Base-by-base conservation (phyloP, 768 basidiomycete species). In the Lactifluus piperatus region DNA sequence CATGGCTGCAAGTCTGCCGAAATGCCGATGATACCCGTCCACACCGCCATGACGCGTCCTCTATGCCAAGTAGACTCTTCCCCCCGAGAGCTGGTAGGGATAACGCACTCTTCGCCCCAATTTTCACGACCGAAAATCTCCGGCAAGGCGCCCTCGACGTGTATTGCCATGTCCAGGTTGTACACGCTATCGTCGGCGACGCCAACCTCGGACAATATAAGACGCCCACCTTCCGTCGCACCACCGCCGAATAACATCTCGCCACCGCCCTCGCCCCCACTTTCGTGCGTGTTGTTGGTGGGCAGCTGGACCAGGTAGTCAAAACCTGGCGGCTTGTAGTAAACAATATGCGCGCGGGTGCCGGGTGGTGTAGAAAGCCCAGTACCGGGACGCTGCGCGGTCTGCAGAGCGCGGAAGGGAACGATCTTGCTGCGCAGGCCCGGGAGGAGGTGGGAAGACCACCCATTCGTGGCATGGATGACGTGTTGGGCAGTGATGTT, bases 381-480 rank as follows among this genome's bases (percentile, higher is more conserved):
- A 24, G 49, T 68, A 29, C 83, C 80, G 0, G 82, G 81, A 36
- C 76, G 72, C 68, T 88, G 87, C 0, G 85, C 82, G 34, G 80
- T 81, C 84, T 88, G 84, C 61, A 74, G 73, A 43, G 77, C 81
- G 53, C 84, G 74, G 24, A 76, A 62, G 27, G 88, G 86, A 18
- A 86, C 67, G 58, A 88, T 80, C 67, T 81, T 86, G 51, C 74
- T 74, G 20, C 82, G 79, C 73, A 88, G 74, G 0, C 78, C 77
- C 13, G 77, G 74, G 55, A 94, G 73, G 45, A 94, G 78, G 62
- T 88, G 84, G 1, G 88, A 81, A 2, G 76, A 74, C 83, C 91
- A 93, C 20, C 80, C 91, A 68, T 95, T 95, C 3, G 90, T 92
- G 2, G 89, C 88, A 68, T 92, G 91, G 11, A 94, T 74, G 44